Percentiles rank a stretch among this genome's conserved stretches.
These are phyloP conservation scores for Phytophthora megakarya DNA, from an alignment of 352 stramenopile genomes.

Conservation along the genomic window DNA sequence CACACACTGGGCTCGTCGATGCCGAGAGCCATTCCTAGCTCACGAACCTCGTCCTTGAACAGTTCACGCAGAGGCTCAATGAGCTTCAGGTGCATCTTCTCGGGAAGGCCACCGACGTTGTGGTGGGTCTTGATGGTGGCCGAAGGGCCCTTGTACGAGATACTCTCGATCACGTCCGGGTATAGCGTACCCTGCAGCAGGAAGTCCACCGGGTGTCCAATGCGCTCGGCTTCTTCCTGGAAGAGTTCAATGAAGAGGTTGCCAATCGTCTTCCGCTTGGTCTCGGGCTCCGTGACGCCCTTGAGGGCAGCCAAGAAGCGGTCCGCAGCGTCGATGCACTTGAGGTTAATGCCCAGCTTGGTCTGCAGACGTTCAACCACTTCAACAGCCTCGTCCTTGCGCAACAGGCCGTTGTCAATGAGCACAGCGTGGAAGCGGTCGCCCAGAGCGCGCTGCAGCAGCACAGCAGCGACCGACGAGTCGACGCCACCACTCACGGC, in stretches of 20 bases:
- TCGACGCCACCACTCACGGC: constrained; percentile 98
- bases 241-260: constrained; percentile 99
- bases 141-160: constrained; percentile 98
- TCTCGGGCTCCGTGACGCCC: constrained; percentile 97
- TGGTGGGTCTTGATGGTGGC: constrained; percentile 99
- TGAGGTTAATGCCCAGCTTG: constrained; percentile 96
- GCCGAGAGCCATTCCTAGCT: constrained; percentile 96
- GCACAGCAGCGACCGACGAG: constrained; percentile 97
- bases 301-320: constrained; percentile 94
- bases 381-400: constrained; percentile 94
- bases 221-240: constrained; percentile 89
- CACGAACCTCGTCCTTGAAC: constrained; percentile 99
- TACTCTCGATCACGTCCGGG: constrained; percentile 99
- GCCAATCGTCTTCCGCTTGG: constrained; percentile 99
- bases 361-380: constrained; percentile 91
- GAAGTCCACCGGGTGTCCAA: constrained; percentile 90
- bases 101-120: constrained; percentile 98
- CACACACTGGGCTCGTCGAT: constrained; percentile 98
- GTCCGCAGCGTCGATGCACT: constrained; percentile 96
- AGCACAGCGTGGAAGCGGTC: constrained; percentile 99
- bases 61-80: constrained; percentile 99
- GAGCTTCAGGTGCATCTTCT: constrained; percentile 98
- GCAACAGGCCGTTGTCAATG: constrained; percentile 99
- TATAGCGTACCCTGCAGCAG: constrained; percentile 99
- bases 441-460: constrained; percentile 97